Conservation (phyloP, 208 protist species). For the Lotmaria passim region DNA sequence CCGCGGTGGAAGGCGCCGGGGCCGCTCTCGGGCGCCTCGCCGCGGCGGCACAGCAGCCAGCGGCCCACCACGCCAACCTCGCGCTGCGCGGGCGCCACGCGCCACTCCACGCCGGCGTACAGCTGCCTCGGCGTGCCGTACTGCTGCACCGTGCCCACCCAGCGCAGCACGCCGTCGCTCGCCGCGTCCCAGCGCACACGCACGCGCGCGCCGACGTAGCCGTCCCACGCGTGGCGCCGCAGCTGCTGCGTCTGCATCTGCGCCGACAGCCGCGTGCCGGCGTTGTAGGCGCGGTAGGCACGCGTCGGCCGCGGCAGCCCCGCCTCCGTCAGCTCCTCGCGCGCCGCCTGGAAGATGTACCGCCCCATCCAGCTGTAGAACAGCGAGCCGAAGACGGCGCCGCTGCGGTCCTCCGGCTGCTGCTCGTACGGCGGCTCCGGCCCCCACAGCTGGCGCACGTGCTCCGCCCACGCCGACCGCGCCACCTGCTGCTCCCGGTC, state of each 20-base stretch:
- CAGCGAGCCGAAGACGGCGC: conserved; percentile 17
- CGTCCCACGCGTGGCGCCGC: conserved; percentile 46
- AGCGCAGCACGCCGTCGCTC: conserved; percentile 47
- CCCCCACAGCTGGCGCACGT: not conserved
- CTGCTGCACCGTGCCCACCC: conserved; percentile 58
- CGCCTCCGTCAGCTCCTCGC: conserved; percentile 9
- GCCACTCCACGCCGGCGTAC: conserved; percentile 68
- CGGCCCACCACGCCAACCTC: not conserved
- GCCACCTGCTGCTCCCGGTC: no score
- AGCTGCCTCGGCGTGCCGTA: conserved; percentile 36
- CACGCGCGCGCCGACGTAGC: conserved; percentile 37
- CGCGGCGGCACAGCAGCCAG: conserved; percentile 4
- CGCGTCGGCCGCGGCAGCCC: conserved; percentile 13
- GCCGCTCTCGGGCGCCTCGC: not conserved
- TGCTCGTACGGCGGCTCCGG: conserved; percentile 28
- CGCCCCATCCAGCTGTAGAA: conserved; percentile 46
- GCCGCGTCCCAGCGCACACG: conserved; percentile 25
- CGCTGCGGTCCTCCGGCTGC: conserved; percentile 32
- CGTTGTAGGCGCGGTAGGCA: conserved; percentile 18
- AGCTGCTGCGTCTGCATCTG: conserved; percentile 32
- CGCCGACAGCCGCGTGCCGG: conserved; percentile 9
- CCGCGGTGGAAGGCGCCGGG: conserved; percentile 48
- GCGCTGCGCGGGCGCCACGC: conserved; percentile 28
- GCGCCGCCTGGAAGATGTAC: conserved; percentile 27
- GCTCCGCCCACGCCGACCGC: no score